Evolutionary conservation across 352 stramenopile genomes (phyloP).

Genomic region (Globisporangium irregulare): DNA sequence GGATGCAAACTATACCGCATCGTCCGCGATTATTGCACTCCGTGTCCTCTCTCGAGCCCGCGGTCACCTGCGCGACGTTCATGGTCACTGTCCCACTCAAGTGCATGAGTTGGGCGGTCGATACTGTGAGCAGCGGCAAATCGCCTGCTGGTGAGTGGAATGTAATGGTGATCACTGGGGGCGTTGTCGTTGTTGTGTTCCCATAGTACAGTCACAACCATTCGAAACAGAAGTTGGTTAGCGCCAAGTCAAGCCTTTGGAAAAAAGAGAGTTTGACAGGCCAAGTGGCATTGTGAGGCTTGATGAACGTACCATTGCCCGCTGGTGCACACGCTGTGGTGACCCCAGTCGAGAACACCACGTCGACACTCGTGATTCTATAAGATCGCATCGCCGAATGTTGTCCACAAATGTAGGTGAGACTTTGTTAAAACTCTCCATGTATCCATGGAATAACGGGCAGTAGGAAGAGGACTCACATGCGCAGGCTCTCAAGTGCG

Average conservation of each 20-base stretch:
- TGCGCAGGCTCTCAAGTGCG: conserved; percentile 53
- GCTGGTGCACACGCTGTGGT: conserved; percentile 35
- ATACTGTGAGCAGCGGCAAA: conserved; percentile 46
- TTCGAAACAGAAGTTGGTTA: not conserved
- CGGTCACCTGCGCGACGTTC: conserved; percentile 22
- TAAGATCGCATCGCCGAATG: not conserved
- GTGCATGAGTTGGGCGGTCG: conserved; percentile 32
- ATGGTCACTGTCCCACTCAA: conserved; percentile 30
- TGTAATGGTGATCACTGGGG: conserved; percentile 37
- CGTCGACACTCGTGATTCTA: conserved; percentile 51
- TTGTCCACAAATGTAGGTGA: not conserved
- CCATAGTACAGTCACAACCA: not conserved
- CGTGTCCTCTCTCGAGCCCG: conserved; percentile 62
- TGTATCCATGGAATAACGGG: not conserved
- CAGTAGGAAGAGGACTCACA: conserved; percentile 24
- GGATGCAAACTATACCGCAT: conserved; percentile 37
- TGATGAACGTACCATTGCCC: conserved; percentile 35
- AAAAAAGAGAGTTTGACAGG: not conserved
- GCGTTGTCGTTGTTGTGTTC: not conserved
- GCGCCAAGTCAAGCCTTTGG: not conserved
- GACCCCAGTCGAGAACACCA: conserved; percentile 35
- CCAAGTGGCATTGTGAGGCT: not conserved
- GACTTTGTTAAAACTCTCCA: not conserved
- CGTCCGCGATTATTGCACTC: conserved; percentile 78
- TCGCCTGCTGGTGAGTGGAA: conserved; percentile 69